These are phyloP conservation scores for Scedosporium aurantiacum DNA, from an alignment of 2,329 filamentous ascomycete genomes.

Conservation along the genomic window DNA sequence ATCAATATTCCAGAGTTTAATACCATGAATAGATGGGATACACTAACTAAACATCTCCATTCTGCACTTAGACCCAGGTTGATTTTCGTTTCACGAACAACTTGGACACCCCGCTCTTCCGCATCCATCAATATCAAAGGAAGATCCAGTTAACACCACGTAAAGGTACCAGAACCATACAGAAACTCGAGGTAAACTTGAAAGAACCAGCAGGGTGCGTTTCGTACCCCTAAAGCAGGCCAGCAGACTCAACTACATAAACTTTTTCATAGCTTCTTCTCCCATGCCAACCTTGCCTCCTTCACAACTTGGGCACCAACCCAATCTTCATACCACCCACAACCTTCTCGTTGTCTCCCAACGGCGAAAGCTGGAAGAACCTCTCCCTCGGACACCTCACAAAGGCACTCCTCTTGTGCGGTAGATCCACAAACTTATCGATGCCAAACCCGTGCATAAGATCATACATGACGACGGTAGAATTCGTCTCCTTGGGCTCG, in stretches of 20 bases:
- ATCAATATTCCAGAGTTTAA: neutral
- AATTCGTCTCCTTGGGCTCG: constrained; percentile 63
- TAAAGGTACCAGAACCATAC: too few species aligned
- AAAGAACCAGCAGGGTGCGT: too few species aligned
- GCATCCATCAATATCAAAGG: too few species aligned
- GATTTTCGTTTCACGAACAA: too few species aligned
- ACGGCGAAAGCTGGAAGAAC: constrained; percentile 58
- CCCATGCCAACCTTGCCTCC: neutral
- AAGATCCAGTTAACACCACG: too few species aligned
- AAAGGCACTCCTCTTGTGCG: constrained; percentile 60
- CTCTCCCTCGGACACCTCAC: constrained; percentile 53
- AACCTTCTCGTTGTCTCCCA: constrained; percentile 42
- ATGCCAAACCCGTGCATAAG: constrained; percentile 62
- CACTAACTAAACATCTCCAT: neutral
- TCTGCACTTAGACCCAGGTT: neutral
- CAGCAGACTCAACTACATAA: too few species aligned
- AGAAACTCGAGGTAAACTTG: too few species aligned
- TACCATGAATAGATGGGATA: neutral
- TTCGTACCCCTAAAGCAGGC: too few species aligned
- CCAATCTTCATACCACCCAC: constrained; percentile 43
- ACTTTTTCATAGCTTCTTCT: too few species aligned
- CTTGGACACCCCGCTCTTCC: too few species aligned
- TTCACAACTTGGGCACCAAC: constrained; percentile 41
- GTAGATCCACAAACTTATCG: constrained; percentile 61
- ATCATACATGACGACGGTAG: constrained; percentile 62